Conservation (phyloP, 2,329 filamentous ascomycete genomes). For the Colletotrichum graminicola region DNA sequence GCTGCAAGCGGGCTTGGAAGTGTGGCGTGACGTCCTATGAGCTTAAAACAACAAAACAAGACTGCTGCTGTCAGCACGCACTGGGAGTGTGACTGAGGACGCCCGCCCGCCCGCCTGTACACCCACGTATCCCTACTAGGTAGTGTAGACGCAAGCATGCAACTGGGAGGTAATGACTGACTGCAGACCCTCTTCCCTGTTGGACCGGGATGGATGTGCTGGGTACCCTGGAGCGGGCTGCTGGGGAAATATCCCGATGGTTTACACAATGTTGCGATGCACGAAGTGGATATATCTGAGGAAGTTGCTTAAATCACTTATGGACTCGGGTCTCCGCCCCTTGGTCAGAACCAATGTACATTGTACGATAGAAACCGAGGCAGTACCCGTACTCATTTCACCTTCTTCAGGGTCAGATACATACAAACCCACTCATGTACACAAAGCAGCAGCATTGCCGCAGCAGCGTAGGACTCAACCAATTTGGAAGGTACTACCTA, state of each 20-base stretch:
- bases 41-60: constrained; percentile 8
- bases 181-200: constrained; percentile 7
- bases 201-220: neutral
- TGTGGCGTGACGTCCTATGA: neutral
- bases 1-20: constrained; percentile 20
- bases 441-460: too few species aligned
- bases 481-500: too few species aligned
- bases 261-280: constrained; percentile 11
- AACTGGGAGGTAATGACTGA: neutral
- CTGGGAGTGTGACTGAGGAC: neutral
- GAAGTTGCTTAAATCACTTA: constrained; percentile 25
- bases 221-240: constrained; percentile 1
- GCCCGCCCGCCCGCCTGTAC: neutral
- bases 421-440: too few species aligned
- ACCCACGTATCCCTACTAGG: neutral
- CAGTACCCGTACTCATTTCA: neutral
- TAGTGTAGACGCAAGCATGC: neutral
- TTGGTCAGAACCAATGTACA: neutral
- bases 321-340: neutral
- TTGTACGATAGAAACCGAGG: neutral
- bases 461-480: too few species aligned
- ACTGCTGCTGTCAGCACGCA: neutral
- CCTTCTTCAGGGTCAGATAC: neutral
- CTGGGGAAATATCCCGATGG: neutral
- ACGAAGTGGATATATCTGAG: constrained; percentile 6